Percentiles rank a stretch among this genome's conserved stretches.
Evolutionary conservation across 2,329 filamentous ascomycete genomes (phyloP).

Genomic region (Pseudogymnoascus sp.): DNA sequence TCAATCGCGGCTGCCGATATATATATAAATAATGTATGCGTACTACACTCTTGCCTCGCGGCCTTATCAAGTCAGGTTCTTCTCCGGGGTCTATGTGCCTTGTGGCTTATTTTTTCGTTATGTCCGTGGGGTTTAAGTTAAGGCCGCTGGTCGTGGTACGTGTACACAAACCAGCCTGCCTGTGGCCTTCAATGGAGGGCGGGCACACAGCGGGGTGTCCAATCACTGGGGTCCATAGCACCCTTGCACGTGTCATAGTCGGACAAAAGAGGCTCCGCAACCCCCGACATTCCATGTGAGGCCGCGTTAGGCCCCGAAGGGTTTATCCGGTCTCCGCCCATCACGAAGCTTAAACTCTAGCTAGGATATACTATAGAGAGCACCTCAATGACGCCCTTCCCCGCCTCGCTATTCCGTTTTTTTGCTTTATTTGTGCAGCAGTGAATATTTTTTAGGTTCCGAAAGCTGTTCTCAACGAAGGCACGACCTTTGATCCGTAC

Average conservation of each 20-base stretch:
- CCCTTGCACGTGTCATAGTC: constrained; percentile 1
- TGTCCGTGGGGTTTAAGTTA: constrained; percentile 8
- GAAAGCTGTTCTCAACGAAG: background rate
- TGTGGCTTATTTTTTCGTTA: constrained; percentile 3
- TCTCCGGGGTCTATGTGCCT: background rate
- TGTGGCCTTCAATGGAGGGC: background rate
- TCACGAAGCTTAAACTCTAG: constrained; percentile 1
- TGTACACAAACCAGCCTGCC: background rate
- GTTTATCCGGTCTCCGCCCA: constrained; percentile 4
- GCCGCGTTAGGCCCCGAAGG: background rate
- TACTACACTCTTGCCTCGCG: background rate
- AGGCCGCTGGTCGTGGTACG: background rate
- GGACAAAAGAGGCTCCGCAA: background rate
- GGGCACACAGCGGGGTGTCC: background rate
- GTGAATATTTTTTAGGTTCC: background rate
- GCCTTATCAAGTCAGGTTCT: background rate
- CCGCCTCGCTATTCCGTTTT: background rate
- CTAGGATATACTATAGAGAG: background rate
- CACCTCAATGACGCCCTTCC: background rate
- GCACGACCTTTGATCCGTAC: background rate
- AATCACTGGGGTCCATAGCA: constrained; percentile 6
- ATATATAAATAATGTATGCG: constrained; percentile 9
- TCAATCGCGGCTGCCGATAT: constrained; percentile 16
- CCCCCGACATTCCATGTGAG: background rate
- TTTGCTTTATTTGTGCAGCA: background rate